Conservation (phyloP, 805 yeast genomes). For the Huiozyma naganishii region DNA sequence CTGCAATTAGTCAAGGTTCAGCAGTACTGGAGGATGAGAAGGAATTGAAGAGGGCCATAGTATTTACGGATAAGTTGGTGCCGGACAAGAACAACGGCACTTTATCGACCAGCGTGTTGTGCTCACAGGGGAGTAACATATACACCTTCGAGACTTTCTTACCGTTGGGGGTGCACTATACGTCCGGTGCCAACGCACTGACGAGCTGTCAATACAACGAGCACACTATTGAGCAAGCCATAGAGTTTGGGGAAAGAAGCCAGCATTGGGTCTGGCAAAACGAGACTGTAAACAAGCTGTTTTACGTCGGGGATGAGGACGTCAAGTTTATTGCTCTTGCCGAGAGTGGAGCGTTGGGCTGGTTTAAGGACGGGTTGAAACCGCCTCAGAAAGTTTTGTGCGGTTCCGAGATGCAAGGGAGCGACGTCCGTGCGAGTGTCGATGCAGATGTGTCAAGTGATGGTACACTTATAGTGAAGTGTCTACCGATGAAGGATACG, state of each 20-base stretch:
- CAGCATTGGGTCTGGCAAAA: conserved; percentile 21
- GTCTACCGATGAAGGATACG: not conserved
- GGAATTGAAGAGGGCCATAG: conserved; percentile 14
- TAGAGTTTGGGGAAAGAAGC: conserved; percentile 9
- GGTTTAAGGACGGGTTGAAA: conserved; percentile 21
- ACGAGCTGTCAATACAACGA: conserved; percentile 2
- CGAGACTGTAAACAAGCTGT: conserved; percentile 18
- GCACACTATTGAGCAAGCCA: not conserved
- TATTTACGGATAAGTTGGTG: conserved; percentile 17
- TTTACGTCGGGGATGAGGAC: conserved; percentile 10
- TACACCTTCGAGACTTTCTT: conserved; percentile 20
- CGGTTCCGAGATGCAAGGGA: conserved; percentile 2
- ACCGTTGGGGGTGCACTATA: conserved; percentile 20
- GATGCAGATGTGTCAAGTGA: conserved; percentile 4
- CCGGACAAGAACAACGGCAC: conserved; percentile 19
- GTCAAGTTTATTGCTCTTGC: conserved; percentile 27
- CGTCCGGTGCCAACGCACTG: not conserved
- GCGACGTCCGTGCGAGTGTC: not conserved
- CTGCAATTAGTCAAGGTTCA: conserved; percentile 17
- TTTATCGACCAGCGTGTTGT: conserved; percentile 16
- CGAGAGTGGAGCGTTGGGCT: conserved; percentile 22
- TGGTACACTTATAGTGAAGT: conserved; percentile 1
- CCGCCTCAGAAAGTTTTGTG: conserved; percentile 16
- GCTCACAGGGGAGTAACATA: conserved; percentile 20
- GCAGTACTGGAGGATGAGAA: not conserved